These are phyloP conservation scores for Eucalyptus leucophloia DNA, from an alignment of 345 rosid species.

Conservation along the genomic window DNA sequence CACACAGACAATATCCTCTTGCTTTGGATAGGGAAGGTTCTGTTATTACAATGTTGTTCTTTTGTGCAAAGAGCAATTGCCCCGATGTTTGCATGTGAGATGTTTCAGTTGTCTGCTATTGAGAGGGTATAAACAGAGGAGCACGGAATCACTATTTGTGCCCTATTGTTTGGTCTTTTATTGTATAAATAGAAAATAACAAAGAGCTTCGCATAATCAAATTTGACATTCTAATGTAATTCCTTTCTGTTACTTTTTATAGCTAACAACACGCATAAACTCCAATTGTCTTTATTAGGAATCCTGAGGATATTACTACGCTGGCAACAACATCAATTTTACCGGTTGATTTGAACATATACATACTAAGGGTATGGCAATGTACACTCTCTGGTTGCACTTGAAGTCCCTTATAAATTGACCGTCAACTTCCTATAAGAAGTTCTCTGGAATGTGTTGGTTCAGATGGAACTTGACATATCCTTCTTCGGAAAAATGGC, in stretches of 20 bases:
- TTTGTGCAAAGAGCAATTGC: not conserved
- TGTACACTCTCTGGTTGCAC: not conserved
- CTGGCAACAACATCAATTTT: constrained; percentile 63
- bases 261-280: not conserved
- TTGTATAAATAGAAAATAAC: not conserved
- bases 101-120: not conserved
- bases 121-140: not conserved
- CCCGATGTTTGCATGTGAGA: not conserved
- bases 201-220: not conserved
- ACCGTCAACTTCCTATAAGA: not conserved
- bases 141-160: not conserved
- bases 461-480: constrained; percentile 88
- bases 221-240: not conserved
- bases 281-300: constrained; percentile 21
- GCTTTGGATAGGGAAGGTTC: not conserved
- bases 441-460: too few species aligned
- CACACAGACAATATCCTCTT: not conserved
- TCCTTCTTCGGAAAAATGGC: constrained; percentile 45
- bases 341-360: constrained; percentile 82
- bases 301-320: constrained; percentile 45
- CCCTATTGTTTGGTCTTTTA: not conserved
- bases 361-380: constrained; percentile 43
- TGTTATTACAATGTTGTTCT: not conserved
- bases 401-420: not conserved
- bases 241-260: not conserved